Conservation (phyloP, 352 stramenopile species). For the Pythium folliculosum region DNA sequence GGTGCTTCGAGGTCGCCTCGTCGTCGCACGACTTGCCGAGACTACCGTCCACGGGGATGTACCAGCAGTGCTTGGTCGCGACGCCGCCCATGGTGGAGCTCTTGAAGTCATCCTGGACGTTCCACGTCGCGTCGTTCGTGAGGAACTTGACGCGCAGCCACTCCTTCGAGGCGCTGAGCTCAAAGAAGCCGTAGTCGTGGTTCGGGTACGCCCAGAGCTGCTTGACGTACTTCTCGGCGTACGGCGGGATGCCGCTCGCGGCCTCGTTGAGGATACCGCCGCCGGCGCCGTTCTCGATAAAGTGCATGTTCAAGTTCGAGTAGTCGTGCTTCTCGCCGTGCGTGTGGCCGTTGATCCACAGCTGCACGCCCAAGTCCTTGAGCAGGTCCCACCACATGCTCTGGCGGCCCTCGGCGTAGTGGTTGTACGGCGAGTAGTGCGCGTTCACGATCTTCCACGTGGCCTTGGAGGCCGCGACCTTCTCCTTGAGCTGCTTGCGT, state of each 20-base stretch:
- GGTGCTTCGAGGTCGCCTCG: conserved; percentile 11
- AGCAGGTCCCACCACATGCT: conserved; percentile 59
- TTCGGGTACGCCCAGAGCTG: conserved; percentile 66
- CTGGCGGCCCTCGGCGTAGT: conserved; percentile 54
- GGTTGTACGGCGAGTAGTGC: conserved; percentile 83
- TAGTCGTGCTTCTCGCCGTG: conserved; percentile 81
- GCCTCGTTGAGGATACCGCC: conserved; percentile 76
- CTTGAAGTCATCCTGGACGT: conserved; percentile 50
- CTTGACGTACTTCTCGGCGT: conserved; percentile 55
- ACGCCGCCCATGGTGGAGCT: conserved; percentile 52
- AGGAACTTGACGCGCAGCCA: conserved; percentile 68
- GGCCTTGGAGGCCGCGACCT: conserved; percentile 61
- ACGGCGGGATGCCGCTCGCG: conserved; percentile 63
- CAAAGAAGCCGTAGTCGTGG: conserved; percentile 75
- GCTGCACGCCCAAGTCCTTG: conserved; percentile 54
- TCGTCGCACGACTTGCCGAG: conserved; percentile 34
- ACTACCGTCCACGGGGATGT: conserved; percentile 50
- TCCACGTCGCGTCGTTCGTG: conserved; percentile 68
- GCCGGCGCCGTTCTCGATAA: conserved; percentile 77
- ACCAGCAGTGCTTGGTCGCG: conserved; percentile 74
- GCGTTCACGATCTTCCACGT: conserved; percentile 87
- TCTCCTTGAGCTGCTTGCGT: conserved; percentile 45
- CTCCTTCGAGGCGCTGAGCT: conserved; percentile 53
- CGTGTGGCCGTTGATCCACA: conserved; percentile 74
- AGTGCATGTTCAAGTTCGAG: conserved; percentile 60